phyloP scores from a whole-genome alignment of 2,329 filamentous ascomycete species.

The Botrytis medusae region DNA sequence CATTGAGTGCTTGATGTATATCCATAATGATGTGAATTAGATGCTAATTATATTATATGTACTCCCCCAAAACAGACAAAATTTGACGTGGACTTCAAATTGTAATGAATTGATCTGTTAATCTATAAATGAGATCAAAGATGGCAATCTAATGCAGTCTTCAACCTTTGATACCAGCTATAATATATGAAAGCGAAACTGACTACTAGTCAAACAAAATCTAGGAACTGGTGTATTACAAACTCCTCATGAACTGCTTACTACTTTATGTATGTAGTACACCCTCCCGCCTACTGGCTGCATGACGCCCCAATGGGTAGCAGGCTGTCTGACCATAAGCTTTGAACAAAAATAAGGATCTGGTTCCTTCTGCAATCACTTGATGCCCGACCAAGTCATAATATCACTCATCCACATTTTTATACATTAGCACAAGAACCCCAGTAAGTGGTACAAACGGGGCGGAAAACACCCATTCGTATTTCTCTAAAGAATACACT shows the following conservation, averaged over 20 bases:
- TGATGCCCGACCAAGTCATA: not conserved
- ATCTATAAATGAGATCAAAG: not conserved
- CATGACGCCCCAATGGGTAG: not conserved
- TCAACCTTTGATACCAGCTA: not conserved
- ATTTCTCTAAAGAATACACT: conserved; percentile 24
- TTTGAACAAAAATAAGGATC: not conserved
- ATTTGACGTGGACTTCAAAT: not conserved
- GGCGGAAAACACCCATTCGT: conserved; percentile 17
- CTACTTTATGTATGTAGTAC: not conserved
- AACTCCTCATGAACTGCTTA: not conserved
- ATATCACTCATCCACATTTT: not conserved
- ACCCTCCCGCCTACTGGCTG: not conserved
- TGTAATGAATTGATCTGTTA: not conserved
- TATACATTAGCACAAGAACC: not conserved
- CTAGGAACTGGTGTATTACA: not conserved
- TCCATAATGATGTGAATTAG: not conserved
- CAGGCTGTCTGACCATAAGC: not conserved
- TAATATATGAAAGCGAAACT: not conserved
- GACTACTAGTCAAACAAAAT: not conserved
- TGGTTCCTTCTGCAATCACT: not conserved
- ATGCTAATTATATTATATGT: not conserved
- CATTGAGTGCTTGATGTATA: not conserved
- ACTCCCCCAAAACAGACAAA: not conserved
- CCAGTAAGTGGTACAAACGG: not conserved
- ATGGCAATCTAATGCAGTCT: not conserved